phyloP scores from a whole-genome alignment of 2,329 filamentous ascomycete species.

The Cladophialophora carrionii region DNA sequence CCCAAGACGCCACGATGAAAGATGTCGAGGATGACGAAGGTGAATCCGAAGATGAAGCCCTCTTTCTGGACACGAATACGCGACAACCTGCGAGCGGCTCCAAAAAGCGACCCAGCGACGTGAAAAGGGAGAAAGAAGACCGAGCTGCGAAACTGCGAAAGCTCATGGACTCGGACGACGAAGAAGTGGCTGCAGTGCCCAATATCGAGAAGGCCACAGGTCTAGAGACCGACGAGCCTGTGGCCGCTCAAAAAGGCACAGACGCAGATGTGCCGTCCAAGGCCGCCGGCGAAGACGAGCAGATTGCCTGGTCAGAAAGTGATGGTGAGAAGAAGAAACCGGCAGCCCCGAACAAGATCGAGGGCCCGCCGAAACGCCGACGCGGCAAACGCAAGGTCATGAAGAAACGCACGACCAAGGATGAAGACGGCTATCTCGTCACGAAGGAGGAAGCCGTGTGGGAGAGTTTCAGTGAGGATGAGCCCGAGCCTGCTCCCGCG shows the following conservation, averaged over 20 bases:
- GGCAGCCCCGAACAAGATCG: slow-evolving; percentile 45
- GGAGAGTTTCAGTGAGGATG: slow-evolving; percentile 94
- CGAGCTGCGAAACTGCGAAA: slow-evolving; percentile 67
- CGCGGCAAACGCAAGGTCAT: slow-evolving; percentile 78
- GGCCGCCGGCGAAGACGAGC: slow-evolving; percentile 63
- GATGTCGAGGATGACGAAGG: slow-evolving; percentile 57
- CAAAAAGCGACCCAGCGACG: slow-evolving; percentile 40
- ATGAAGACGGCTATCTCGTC: slow-evolving; percentile 88
- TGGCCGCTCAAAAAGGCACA: slow-evolving; percentile 21
- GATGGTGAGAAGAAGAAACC: slow-evolving; percentile 31
- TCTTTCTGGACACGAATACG: slow-evolving; percentile 50
- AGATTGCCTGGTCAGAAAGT: slow-evolving; percentile 45
- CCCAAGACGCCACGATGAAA: slow-evolving; percentile 27
- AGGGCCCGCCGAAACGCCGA: slow-evolving; percentile 65
- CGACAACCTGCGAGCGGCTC: slow-evolving; percentile 43
- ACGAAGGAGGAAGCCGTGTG: slow-evolving; percentile 82
- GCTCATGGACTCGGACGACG: slow-evolving; percentile 75
- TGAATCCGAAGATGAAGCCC: slow-evolving; percentile 58
- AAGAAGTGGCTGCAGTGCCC: slow-evolving; percentile 43
- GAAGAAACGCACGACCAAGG: slow-evolving; percentile 84
- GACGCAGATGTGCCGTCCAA: slow-evolving; percentile 40
- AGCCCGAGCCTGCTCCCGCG: slow-evolving; percentile 59
- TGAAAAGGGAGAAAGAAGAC: slow-evolving; percentile 47
- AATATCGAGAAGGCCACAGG: slow-evolving; percentile 38
- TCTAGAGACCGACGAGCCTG: slow-evolving; percentile 23